Base-by-base conservation (phyloP, 2,329 filamentous ascomycete species). In the Thermothelomyces thermophilus region DNA sequence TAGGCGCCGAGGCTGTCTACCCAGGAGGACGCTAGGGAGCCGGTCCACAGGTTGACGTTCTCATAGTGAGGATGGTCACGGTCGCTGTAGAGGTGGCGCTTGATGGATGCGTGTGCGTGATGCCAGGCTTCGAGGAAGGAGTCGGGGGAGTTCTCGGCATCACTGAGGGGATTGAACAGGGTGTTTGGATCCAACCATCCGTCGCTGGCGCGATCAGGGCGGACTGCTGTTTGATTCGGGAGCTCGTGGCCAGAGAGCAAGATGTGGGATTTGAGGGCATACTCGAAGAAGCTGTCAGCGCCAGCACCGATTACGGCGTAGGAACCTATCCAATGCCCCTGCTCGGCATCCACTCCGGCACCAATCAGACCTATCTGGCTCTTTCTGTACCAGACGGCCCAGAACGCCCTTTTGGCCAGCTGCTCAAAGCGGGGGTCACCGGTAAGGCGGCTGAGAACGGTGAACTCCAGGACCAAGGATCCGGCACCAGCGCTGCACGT, bases 271-370 rank as follows among this genome's bases (percentile, higher is more conserved):
- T 98, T 98, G 61, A 97, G 77, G 3, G 93, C 90, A 68, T 98
- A 98, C 69, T 98, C 93, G 63, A 95, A 97, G 70, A 98, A 98
- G 69, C 90, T 96, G 70, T 98, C 93, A 62, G 95, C 89, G 34
- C 93, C 93, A 7, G 93, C 93, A 43, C 93, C 93, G 59, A 98
- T 95, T 26, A 93, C 91, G n/a, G 91, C 84, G 65, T 88, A 90
- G 2, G 87, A 79, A 8, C 86, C 86, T 30, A 93, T 84, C 93
- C 93, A 98, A 58, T 86, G 77, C 0, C 91, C 93, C 24, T 82
- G 86, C 64, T 97, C 91, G 1, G 90, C 88, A 69, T 73, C 91
- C 54, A 98, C 90, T 2, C 90, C 91, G 50, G 89, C 86, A 7
- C 91, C 93, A 55, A 98, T 84, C 20, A 98, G 74, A 3, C 88